Percentiles rank a stretch among this genome's conserved stretches.
These are phyloP conservation scores for Raphanus raphanistrum DNA, from an alignment of 345 rosid species.

Conservation along the genomic window DNA sequence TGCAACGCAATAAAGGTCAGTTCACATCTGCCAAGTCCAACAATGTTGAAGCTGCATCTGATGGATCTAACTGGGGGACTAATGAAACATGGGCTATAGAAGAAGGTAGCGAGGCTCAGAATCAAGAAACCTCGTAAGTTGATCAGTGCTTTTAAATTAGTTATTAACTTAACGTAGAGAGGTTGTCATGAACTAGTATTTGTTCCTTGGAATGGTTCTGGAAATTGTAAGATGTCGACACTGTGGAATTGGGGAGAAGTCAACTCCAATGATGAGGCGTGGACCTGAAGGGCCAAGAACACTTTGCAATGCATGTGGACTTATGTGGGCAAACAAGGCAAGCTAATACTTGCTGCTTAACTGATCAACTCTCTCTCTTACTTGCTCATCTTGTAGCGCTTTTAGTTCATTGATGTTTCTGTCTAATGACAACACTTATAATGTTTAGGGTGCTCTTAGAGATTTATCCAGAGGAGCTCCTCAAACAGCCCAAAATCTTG, in stretches of 20 bases:
- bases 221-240: slow-evolving; percentile 52
- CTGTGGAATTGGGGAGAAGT: slow-evolving; percentile 61
- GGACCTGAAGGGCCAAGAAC: slow-evolving; percentile 80
- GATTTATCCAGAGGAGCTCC: slow-evolving; percentile 60
- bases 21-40: slow-evolving; percentile 61
- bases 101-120: slow-evolving; percentile 52
- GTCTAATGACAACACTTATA: slow-evolving; percentile 6
- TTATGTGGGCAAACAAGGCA: slow-evolving; percentile 80
- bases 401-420: background rate
- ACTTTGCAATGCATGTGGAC: slow-evolving; percentile 76
- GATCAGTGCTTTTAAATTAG: background rate
- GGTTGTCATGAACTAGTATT: background rate
- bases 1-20: slow-evolving; percentile 69
- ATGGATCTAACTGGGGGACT: slow-evolving; percentile 53
- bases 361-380: slow-evolving; percentile 1
- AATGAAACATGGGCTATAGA: slow-evolving; percentile 51
- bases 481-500: slow-evolving; percentile 41
- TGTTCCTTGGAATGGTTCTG: slow-evolving; percentile 14
- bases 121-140: slow-evolving; percentile 55
- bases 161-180: background rate
- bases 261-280: slow-evolving; percentile 72
- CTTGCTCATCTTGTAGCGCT: background rate
- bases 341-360: background rate
- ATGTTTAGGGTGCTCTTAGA: slow-evolving; percentile 56
- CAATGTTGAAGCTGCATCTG: slow-evolving; percentile 58